phyloP scores from a whole-genome alignment of 805 yeast species.

The Sugiyamaella qingdaonensis region DNA sequence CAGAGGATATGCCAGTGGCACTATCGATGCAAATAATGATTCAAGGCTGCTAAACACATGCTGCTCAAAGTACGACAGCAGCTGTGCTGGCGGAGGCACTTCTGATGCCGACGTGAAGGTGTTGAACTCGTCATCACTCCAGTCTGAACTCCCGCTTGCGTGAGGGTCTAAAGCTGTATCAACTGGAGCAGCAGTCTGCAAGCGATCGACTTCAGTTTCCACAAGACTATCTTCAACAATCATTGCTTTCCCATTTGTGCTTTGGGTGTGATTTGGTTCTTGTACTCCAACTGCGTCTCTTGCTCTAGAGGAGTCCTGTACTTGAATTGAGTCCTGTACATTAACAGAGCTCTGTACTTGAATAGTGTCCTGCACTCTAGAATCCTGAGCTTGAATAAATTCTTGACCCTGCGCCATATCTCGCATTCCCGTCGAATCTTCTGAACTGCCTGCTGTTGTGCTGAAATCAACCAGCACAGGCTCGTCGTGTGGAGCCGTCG shows the following conservation, averaged over 20 bases:
- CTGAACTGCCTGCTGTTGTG: too few relatives aligned
- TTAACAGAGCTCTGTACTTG: neutral
- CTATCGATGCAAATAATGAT: slow-evolving; percentile 15
- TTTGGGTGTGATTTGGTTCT: neutral
- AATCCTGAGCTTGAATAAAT: too few relatives aligned
- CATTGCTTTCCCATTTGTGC: neutral
- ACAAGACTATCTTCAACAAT: neutral
- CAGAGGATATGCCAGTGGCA: slow-evolving; percentile 21
- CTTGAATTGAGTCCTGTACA: neutral
- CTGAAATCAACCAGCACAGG: neutral
- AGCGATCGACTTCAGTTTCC: neutral
- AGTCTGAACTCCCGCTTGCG: neutral
- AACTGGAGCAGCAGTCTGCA: too few relatives aligned
- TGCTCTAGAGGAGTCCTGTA: neutral
- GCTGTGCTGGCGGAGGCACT: slow-evolving; percentile 31
- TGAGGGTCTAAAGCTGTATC: neutral
- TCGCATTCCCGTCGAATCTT: too few relatives aligned
- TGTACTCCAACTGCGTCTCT: neutral
- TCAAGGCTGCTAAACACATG: slow-evolving; percentile 22
- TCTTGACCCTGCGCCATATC: too few relatives aligned
- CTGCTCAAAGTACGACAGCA: slow-evolving; percentile 16
- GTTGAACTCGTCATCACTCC: slow-evolving; percentile 12
- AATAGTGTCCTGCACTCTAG: neutral
- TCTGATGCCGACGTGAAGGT: slow-evolving; percentile 5
- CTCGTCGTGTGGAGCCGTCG: too few relatives aligned